Evolutionary conservation across 1,284 basidiomycete genomes (phyloP).

Genomic region (Exobasidium cylindrosporum): DNA sequence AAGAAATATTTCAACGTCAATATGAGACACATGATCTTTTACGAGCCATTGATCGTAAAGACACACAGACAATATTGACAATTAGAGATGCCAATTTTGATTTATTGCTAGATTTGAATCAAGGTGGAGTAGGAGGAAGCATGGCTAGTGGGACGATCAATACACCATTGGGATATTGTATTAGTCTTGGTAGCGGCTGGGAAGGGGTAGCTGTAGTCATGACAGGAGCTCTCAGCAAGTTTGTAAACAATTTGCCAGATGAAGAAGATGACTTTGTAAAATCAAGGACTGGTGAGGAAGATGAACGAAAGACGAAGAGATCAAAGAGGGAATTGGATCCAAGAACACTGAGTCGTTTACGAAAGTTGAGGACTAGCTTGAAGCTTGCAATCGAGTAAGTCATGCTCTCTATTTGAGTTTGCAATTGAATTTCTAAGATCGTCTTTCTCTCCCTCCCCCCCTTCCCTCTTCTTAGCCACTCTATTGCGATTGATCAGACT

Average conservation of each 20-base stretch:
- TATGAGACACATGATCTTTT: constrained; percentile 50
- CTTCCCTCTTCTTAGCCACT: constrained; percentile 19
- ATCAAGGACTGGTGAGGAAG: constrained; percentile 11
- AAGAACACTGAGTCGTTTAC: constrained; percentile 30
- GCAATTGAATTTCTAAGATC: background rate
- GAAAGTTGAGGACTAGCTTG: constrained; percentile 47
- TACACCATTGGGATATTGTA: constrained; percentile 29
- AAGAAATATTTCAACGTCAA: background rate
- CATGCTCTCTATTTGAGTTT: background rate
- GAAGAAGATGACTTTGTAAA: constrained; percentile 26
- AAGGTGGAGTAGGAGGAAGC: background rate
- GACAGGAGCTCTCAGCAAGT: constrained; percentile 45
- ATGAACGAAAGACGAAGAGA: constrained; percentile 15
- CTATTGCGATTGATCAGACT: constrained; percentile 43
- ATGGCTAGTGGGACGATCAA: background rate
- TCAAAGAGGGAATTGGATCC: constrained; percentile 33
- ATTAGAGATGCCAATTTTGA: constrained; percentile 50
- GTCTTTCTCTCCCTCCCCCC: too few species aligned
- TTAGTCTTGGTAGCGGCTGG: constrained; percentile 41
- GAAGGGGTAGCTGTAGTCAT: constrained; percentile 42
- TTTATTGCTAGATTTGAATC: constrained; percentile 41
- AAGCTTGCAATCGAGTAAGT: constrained; percentile 48
- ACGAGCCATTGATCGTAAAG: constrained; percentile 49
- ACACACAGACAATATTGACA: constrained; percentile 44
- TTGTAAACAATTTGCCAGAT: constrained; percentile 51